These are phyloP conservation scores for Scheffersomyces spartinae DNA, from an alignment of 805 yeast species.

Conservation along the genomic window DNA sequence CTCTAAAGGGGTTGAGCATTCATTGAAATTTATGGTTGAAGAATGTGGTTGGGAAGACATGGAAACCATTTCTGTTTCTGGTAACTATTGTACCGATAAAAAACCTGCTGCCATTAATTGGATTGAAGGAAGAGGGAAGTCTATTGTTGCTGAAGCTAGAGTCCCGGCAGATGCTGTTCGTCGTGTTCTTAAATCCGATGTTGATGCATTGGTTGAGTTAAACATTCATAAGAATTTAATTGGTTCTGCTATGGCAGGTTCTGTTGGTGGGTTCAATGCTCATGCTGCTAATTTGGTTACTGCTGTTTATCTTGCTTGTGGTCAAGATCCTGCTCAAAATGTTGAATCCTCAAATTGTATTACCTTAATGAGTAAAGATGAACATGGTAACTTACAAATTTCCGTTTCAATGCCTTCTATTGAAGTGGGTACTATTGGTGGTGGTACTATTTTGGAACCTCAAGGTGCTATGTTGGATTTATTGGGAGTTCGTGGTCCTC, in stretches of 20 bases:
- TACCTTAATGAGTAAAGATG: conserved; percentile 76
- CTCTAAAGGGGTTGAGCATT: conserved; percentile 90
- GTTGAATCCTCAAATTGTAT: conserved; percentile 97
- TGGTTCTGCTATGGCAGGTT: conserved; percentile 98
- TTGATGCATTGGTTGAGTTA: conserved; percentile 82
- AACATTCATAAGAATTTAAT: conserved; percentile 82
- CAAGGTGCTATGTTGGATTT: conserved; percentile 94
- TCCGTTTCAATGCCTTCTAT: conserved; percentile 99
- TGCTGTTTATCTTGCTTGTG: conserved; percentile 88
- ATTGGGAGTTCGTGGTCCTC: conserved; percentile 93
- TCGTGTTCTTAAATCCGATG: conserved; percentile 82
- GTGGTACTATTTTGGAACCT: conserved; percentile 96
- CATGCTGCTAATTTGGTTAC: conserved; percentile 96
- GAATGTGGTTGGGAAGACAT: conserved; percentile 91
- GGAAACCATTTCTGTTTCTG: conserved; percentile 87
- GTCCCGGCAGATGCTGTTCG: conserved; percentile 74
- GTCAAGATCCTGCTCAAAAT: conserved; percentile 99
- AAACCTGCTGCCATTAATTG: conserved; percentile 97
- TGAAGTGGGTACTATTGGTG: conserved; percentile 98
- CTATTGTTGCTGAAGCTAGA: conserved; percentile 92
- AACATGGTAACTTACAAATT: conserved; percentile 68
- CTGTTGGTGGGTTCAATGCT: conserved; percentile 96
- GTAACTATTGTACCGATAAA: conserved; percentile 96
- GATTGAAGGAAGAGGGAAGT: conserved; percentile 99
- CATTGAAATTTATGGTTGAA: conserved; percentile 74